Evolutionary conservation across 1,139 yeast species (phyloP), one percentile per base, ranked within the genome.

Genomic region (Pichia sp.): DNA sequence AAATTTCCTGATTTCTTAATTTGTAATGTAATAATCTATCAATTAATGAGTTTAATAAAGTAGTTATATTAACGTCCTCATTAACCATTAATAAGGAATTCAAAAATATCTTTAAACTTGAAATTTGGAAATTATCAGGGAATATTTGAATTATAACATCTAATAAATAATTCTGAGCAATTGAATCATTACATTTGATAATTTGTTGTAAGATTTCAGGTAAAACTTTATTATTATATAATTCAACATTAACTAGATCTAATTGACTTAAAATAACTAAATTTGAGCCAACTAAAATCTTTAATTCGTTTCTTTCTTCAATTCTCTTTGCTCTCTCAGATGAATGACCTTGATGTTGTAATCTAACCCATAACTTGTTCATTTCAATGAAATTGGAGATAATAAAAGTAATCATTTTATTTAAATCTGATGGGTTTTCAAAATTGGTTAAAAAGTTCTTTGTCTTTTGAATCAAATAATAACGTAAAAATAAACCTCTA

Each of bases 321-420:
- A 73, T 76, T 41, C 97, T 72, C 58, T 81, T 74, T 37, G 73
- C 79, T 34, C 89, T 73, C 54, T 91, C 96, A 27, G 86, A 74
- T 2, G 93, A 77, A 50, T 88, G 96, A 1, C 98, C 98, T 61
- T 88, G 96, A 59, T 89, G 96, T 64, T 91, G 97, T 48, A 88
- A 69, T 41, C 98, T 72, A 1, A 93, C 97, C 98, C 98, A 91
- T 37, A 91, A 69, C 61, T 93, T 91, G 65, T 93, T 91, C 98
- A 91, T 91, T 60, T 91, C 98, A 47, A 89, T 80, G 61, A 91
- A 93, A 60, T 91, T 93, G 25, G 85, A 76, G 43, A 87, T 73
- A 34, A 89, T 74, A 56, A 89, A 89, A 39, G 74, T 75, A 24
- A 82, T 74, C n/a, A 38, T 35, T 31, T 50, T 53, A 8, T 46